Percentiles rank a stretch among this genome's conserved stretches.
Evolutionary conservation across 1,284 basidiomycete species (phyloP).

Genomic region (Ustilago tritici): DNA sequence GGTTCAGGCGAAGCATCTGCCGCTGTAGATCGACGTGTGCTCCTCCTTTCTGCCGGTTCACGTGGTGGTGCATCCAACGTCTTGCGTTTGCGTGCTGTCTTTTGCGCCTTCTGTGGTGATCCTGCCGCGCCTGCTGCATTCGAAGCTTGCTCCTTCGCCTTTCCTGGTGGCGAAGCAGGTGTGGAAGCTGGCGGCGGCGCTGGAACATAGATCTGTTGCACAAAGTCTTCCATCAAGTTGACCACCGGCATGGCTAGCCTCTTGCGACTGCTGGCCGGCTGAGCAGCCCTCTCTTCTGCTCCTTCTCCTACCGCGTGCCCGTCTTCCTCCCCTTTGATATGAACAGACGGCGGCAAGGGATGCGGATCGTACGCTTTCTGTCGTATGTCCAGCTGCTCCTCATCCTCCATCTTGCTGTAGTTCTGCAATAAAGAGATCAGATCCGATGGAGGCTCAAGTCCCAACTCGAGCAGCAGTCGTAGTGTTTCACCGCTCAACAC

Average conservation of each 20-base stretch:
- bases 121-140: slow-evolving; percentile 2
- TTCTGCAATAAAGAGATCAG: slow-evolving; percentile 50
- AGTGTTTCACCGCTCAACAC: slow-evolving; percentile 7
- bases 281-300: neutral
- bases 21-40: slow-evolving; percentile 29
- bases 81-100: slow-evolving; percentile 33
- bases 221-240: slow-evolving; percentile 56
- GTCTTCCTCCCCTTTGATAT: slow-evolving; percentile 31
- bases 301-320: slow-evolving; percentile 3
- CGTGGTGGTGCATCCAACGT: slow-evolving; percentile 13
- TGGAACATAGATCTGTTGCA: slow-evolving; percentile 39
- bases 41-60: slow-evolving; percentile 30
- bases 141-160: slow-evolving; percentile 2
- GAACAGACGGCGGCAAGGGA: slow-evolving; percentile 27
- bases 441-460: slow-evolving; percentile 49
- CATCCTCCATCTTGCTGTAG: slow-evolving; percentile 26
- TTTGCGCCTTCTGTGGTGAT: slow-evolving; percentile 13
- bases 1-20: slow-evolving; percentile 11
- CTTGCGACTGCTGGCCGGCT: neutral
- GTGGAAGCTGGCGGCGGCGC: slow-evolving; percentile 12
- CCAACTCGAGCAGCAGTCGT: slow-evolving; percentile 25
- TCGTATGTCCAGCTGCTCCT: slow-evolving; percentile 25
- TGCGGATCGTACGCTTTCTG: slow-evolving; percentile 33
- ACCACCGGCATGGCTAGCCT: slow-evolving; percentile 13
- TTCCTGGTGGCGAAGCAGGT: slow-evolving; percentile 6